Conservation (phyloP, 164 flowering plant genomes). For the Echeveria elegans region DNA sequence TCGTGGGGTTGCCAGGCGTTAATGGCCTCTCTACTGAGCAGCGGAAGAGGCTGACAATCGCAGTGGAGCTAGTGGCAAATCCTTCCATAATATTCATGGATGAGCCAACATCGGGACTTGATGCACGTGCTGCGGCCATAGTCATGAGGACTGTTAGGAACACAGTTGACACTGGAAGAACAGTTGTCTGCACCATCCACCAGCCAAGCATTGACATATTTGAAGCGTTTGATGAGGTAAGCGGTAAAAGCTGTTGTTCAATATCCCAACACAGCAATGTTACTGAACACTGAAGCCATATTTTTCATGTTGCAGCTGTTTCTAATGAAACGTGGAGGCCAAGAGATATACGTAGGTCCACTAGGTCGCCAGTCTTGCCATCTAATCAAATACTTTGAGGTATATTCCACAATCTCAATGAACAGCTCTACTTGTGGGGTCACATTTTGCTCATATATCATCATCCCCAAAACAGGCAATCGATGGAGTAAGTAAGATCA, state of each 20-base stretch:
- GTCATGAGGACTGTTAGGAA: conserved; percentile 64
- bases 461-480: conserved; percentile 7
- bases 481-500: conserved; percentile 27
- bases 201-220: conserved; percentile 65
- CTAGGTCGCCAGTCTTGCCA: conserved; percentile 35
- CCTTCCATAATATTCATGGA: conserved; percentile 68
- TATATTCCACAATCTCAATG: conserved; percentile 1
- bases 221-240: conserved; percentile 58
- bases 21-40: conserved; percentile 56
- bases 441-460: not conserved
- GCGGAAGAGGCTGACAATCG: conserved; percentile 52
- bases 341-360: conserved; percentile 46
- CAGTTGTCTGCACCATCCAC: conserved; percentile 59
- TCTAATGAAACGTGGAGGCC: conserved; percentile 46
- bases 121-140: conserved; percentile 67
- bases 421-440: not conserved
- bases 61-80: conserved; percentile 59
- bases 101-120: conserved; percentile 65
- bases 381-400: conserved; percentile 50
- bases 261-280: not conserved
- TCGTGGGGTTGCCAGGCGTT: conserved; percentile 50
- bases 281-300: not conserved
- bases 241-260: not conserved
- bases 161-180: conserved; percentile 59
- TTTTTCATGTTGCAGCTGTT: conserved; percentile 28